A percentile compares a stretch with the other conserved stretches of the same genome.
Conservation (phyloP, 306 rosid genomes). For the Heteromeles arbutifolia region DNA sequence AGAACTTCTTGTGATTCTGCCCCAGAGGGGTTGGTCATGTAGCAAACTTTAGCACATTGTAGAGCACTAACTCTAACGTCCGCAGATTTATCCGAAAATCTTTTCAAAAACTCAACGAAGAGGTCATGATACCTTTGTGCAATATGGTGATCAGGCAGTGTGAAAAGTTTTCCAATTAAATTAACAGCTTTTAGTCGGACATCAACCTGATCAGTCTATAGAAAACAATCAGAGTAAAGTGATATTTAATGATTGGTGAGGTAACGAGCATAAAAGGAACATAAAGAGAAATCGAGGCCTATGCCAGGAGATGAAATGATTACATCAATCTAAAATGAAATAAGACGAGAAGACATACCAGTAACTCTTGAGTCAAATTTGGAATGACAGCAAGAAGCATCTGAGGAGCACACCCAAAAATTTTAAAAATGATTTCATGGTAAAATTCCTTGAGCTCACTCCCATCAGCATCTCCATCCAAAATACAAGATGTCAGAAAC, state of each 20-base stretch:
- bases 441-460: slow-evolving; percentile 65
- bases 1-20: slow-evolving; percentile 59
- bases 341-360: slow-evolving; percentile 37
- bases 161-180: slow-evolving; percentile 73
- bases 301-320: neutral
- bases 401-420: slow-evolving; percentile 69
- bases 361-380: slow-evolving; percentile 58
- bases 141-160: slow-evolving; percentile 55
- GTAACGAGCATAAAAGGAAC: neutral
- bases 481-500: slow-evolving; percentile 68
- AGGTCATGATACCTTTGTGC: slow-evolving; percentile 58
- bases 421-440: slow-evolving; percentile 70
- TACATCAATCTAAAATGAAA: neutral
- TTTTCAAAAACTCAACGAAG: slow-evolving; percentile 70
- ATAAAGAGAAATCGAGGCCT: neutral
- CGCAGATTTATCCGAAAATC: slow-evolving; percentile 81
- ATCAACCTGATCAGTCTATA: slow-evolving; percentile 92
- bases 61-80: slow-evolving; percentile 84
- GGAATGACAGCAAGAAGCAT: slow-evolving; percentile 79
- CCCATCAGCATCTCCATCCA: slow-evolving; percentile 53
- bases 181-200: slow-evolving; percentile 85
- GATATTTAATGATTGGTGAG: neutral
- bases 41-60: slow-evolving; percentile 65
- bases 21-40: slow-evolving; percentile 44
- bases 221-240: slow-evolving; percentile 14